Conservation (phyloP, 1,284 basidiomycete genomes). For the Puccinia sorghi region DNA sequence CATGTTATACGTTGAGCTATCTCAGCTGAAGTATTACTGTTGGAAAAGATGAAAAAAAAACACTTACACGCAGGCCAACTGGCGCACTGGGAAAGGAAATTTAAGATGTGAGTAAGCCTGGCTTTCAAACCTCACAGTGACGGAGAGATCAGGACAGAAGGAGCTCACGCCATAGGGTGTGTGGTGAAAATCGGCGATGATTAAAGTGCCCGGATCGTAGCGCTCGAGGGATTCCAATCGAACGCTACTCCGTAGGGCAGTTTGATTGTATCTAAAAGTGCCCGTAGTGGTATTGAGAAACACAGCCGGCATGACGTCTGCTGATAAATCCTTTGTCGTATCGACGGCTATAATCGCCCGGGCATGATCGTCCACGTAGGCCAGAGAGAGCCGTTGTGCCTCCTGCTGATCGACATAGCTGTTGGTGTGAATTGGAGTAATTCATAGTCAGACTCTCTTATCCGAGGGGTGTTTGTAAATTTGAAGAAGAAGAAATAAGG, state of each 20-base stretch:
- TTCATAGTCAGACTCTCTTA: background rate
- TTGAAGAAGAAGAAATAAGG: background rate
- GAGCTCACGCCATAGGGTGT: constrained; percentile 19
- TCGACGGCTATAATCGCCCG: constrained; percentile 35
- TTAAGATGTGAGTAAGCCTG: background rate
- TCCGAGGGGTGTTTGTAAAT: background rate
- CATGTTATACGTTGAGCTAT: background rate
- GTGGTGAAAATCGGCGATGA: constrained; percentile 41
- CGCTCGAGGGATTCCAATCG: constrained; percentile 35
- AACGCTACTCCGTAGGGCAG: constrained; percentile 23
- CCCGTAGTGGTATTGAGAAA: constrained; percentile 25
- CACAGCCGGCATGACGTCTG: constrained; percentile 20
- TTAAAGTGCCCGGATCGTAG: constrained; percentile 7
- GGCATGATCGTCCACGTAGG: constrained; percentile 20
- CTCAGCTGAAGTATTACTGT: background rate
- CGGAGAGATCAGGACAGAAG: background rate
- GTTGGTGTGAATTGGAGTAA: background rate
- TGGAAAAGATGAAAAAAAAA: background rate
- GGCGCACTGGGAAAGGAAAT: constrained; percentile 19
- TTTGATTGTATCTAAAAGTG: constrained; percentile 17
- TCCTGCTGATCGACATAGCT: constrained; percentile 27
- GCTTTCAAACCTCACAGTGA: background rate
- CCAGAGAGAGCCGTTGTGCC: constrained; percentile 3
- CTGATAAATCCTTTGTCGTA: constrained; percentile 4
- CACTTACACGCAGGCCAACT: constrained; percentile 41